These are phyloP conservation scores for Salix viminalis DNA, from an alignment of 345 rosid species.

Conservation along the genomic window DNA sequence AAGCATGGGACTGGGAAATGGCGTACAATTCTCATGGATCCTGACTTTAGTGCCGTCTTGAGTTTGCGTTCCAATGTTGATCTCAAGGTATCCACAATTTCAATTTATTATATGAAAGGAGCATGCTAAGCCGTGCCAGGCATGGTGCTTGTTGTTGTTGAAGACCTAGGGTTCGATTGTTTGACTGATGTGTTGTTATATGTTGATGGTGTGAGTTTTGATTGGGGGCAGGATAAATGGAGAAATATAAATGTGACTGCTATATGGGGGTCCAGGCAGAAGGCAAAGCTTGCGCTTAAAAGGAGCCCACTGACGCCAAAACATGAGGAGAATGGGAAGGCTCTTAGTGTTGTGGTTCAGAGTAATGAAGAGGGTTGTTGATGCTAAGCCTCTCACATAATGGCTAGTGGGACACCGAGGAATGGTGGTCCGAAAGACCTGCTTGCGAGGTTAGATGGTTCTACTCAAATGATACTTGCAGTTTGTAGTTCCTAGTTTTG, in stretches of 20 bases:
- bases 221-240: slow-evolving; percentile 28
- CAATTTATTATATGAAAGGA: too few species aligned
- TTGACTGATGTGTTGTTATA: too few species aligned
- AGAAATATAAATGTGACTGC: slow-evolving; percentile 38
- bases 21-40: slow-evolving; percentile 35
- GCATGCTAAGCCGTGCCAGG: too few species aligned
- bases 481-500: not conserved
- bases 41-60: slow-evolving; percentile 24
- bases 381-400: slow-evolving; percentile 28
- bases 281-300: slow-evolving; percentile 33
- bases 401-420: slow-evolving; percentile 19
- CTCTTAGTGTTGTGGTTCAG: slow-evolving; percentile 12
- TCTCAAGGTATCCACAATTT: slow-evolving; percentile 21
- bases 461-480: slow-evolving; percentile 6
- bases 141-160: not conserved
- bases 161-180: too few species aligned
- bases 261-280: slow-evolving; percentile 36
- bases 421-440: slow-evolving; percentile 50
- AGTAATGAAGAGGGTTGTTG: slow-evolving; percentile 18
- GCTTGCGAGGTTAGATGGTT: slow-evolving; percentile 51
- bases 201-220: too few species aligned
- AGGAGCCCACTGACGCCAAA: slow-evolving; percentile 19
- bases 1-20: slow-evolving; percentile 36
- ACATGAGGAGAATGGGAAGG: slow-evolving; percentile 18
- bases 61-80: slow-evolving; percentile 31